Base-by-base conservation (phyloP, 2,329 filamentous ascomycete species). In the Ambrosiella xylebori region DNA sequence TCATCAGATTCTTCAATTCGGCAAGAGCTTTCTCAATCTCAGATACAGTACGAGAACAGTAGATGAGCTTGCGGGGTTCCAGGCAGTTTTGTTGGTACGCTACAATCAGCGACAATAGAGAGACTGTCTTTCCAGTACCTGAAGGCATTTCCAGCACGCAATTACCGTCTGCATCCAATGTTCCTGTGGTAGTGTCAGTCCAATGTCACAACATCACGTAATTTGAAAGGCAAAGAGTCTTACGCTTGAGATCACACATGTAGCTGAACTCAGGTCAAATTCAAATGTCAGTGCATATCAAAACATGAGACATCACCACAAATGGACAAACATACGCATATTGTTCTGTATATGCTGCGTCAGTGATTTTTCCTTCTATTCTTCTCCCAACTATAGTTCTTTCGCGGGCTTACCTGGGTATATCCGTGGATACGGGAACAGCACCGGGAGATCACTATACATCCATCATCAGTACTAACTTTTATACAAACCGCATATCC, bases 41-140 rank as follows among this genome's bases (percentile, higher is more conserved):
- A 41, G 93, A 98, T 90, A 98, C 98, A 59, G 93, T 98, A 82
- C 93, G 89, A 62, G 93, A 98, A 75, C 93, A 98, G 71, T 98
- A 98, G 58, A 98, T 96, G 56, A 98, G 81, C 71, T 98, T 98
- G 58, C 94, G 79, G 65, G 93, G 88, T 67, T 95, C 88, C 2
- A 90, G 88, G 66, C 91, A 90, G 68, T 90, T 84, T 68, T 93
- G 87, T 70, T 98, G 94, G 66, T 98, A 98, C 47, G 93, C 91
- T 59, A 98, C 83, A 66, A 98, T 98, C 64, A 98, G 79, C 0
- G 93, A 96, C 50, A 98, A 76, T 3, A 98, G 76, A 8, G 93
- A 96, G 35, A 98, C 87, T 0, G 93, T 98, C 75, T 98, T 98
- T 61, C 93, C 93, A 27, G 93, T 98, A 49, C 93, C 93, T 61